phyloP scores from a whole-genome alignment of 2,329 filamentous ascomycete species.

The Botrytis medusae region DNA sequence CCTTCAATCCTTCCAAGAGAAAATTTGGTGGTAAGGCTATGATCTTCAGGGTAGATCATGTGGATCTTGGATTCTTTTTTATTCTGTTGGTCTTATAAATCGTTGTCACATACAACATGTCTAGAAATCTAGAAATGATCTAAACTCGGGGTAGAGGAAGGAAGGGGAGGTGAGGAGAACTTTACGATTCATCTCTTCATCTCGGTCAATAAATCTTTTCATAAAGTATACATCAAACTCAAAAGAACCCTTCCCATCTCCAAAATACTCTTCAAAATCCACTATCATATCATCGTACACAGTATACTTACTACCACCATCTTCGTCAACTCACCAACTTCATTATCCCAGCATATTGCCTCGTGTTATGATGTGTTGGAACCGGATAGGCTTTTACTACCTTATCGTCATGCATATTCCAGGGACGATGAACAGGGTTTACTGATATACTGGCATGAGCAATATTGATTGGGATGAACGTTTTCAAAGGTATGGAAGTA shows the following conservation, averaged over 20 bases:
- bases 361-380: constrained; percentile 10
- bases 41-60: not conserved
- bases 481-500: not conserved
- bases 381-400: constrained; percentile 1
- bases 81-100: not conserved
- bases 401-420: constrained; percentile 16
- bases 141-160: no score
- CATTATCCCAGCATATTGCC: not conserved
- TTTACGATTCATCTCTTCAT: not conserved
- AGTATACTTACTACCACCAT: not conserved
- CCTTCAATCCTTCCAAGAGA: no score
- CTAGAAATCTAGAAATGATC: not conserved
- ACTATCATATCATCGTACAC: not conserved
- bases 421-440: not conserved
- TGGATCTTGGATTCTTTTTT: not conserved
- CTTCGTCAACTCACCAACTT: not conserved
- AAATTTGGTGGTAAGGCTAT: not conserved
- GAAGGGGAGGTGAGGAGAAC: no score
- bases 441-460: not conserved
- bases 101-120: not conserved
- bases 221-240: not conserved
- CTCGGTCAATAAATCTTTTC: not conserved
- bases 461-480: not conserved
- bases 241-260: not conserved
- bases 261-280: not conserved